Base-by-base conservation (phyloP, 495 filamentous ascomycete species). In the Podospora conica region DNA sequence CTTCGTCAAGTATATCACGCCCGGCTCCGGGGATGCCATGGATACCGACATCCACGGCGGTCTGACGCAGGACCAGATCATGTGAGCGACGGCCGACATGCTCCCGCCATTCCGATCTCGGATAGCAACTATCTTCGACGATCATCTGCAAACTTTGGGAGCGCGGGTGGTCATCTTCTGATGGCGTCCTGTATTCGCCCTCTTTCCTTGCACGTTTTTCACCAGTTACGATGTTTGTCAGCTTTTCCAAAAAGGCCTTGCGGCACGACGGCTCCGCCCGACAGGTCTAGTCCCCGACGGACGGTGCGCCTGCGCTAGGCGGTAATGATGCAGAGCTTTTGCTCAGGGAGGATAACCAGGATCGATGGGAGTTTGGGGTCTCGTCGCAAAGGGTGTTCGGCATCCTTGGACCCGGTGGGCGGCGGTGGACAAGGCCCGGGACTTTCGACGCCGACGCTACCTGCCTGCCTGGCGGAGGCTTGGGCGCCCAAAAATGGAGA, bases 61-160 rank as follows among this genome's bases (percentile, higher is more conserved):
- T 65, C 76, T 97, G 70, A 96, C 92, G 3, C 95, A 98, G 76
- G 95, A 97, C 72, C 94, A 98, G 82, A 97, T 98, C 78, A 96
- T 97, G 94, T 98, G 85, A 78, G 21, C 20, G 28, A n/a, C 25
- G 9, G 12, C 23, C 48, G 9, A 53, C 58, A 48, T 11, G 23
- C 29, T 55, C 5, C 11, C n/a, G 9, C 22, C 56, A 12, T 55
- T 31, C 24, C 11, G 18, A 27, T 18, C 6, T 7, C 24, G 33
- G 54, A 29, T 53, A 64, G 33, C 22, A 27, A 18, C 9, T 25
- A 20, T 8, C 8, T 40, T 31, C 22, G 31, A n/a, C 15, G 21
- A 63, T 55, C 60, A 53, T 24, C 1, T 58, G 28, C 40, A 58
- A 40, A 54, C 24, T 29, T 40, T 53, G 60, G 54, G 22, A 25